Evolutionary conservation across 495 filamentous ascomycete genomes (phyloP).

Genomic region (Bathelium albidoporum): DNA sequence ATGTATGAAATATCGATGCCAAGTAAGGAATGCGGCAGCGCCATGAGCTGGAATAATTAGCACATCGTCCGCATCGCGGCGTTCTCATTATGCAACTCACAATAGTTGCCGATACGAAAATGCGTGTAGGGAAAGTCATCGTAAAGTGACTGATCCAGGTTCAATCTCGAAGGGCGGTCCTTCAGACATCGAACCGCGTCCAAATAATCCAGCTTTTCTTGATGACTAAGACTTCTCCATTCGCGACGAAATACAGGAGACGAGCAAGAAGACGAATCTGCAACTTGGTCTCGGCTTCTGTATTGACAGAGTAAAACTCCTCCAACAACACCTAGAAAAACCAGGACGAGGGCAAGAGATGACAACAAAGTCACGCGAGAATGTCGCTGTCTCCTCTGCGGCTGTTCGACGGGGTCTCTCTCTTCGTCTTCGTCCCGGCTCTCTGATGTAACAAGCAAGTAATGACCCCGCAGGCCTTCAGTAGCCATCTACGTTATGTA

Average conservation of each 20-base stretch:
- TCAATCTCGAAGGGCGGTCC: not conserved
- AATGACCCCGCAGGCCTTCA: no score
- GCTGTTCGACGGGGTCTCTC: no score
- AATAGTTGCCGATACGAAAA: not conserved
- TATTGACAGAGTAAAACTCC: no score
- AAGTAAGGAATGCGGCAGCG: constrained; percentile 27
- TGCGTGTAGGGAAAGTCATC: not conserved
- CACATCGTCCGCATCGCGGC: not conserved
- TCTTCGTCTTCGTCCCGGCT: no score
- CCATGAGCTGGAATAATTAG: not conserved
- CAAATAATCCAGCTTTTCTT: not conserved
- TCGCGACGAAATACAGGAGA: not conserved
- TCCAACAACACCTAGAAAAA: no score
- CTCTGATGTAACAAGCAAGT: no score
- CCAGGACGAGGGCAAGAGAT: no score
- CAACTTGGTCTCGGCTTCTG: no score
- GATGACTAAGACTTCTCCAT: not conserved
- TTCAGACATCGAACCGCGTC: not conserved
- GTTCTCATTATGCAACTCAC: not conserved
- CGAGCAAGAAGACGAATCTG: no score
- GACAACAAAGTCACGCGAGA: no score
- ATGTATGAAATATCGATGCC: constrained; percentile 40
- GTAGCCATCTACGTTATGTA: no score
- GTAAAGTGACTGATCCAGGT: not conserved
- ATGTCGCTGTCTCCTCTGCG: no score